Conservation (phyloP, 169 alveolate species). For the Cryptosporidium canis region DNA sequence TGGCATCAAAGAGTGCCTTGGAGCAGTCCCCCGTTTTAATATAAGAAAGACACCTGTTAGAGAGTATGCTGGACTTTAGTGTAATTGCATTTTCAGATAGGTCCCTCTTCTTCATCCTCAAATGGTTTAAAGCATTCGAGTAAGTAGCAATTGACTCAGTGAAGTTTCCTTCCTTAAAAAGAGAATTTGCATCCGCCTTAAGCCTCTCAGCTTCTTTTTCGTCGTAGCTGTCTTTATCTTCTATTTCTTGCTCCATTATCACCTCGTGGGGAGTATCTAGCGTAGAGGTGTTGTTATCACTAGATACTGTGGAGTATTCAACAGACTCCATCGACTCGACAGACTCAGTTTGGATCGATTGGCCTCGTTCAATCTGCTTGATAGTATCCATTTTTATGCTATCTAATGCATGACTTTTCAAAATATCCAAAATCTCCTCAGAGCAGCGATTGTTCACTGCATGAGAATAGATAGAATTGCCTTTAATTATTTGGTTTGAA, state of each 20-base stretch:
- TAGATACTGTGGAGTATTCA: background rate
- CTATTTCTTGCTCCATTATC: constrained; percentile 17
- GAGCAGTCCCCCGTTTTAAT: constrained; percentile 14
- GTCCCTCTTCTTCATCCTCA: background rate
- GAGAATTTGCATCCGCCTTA: constrained; percentile 37
- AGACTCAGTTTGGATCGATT: background rate
- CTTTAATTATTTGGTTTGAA: constrained; percentile 23
- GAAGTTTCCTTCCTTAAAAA: constrained; percentile 23
- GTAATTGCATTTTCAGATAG: constrained; percentile 10
- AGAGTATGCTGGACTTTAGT: constrained; percentile 58
- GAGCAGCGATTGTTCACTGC: constrained; percentile 25
- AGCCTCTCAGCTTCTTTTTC: constrained; percentile 28
- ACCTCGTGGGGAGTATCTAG: background rate
- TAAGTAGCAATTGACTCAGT: background rate
- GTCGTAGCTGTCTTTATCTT: background rate
- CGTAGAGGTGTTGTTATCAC: background rate
- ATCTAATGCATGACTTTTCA: constrained; percentile 38
- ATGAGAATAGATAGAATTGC: constrained; percentile 28
- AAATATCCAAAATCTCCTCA: constrained; percentile 7
- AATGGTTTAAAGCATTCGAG: constrained; percentile 17
- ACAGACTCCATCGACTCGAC: constrained; percentile 3
- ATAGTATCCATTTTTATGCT: background rate
- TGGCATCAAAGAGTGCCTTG: constrained; percentile 46
- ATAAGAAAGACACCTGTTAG: constrained; percentile 44
- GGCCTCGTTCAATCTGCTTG: background rate